Base-by-base conservation (phyloP, 306 rosid species). In the Fragaria vesca region DNA sequence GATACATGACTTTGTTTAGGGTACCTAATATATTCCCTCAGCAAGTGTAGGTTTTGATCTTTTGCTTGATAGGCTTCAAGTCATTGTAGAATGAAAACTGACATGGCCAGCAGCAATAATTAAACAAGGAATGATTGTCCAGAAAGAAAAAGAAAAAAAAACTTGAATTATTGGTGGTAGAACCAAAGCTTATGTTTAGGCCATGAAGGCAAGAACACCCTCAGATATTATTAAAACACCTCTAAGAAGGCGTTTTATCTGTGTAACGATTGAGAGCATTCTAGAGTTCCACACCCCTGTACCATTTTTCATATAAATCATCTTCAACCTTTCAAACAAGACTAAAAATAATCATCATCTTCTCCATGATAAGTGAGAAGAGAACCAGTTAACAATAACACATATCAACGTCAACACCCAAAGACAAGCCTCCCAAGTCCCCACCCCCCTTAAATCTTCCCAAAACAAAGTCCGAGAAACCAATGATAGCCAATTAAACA, bases 391-490 rank as follows among this genome's bases (percentile, higher is more conserved):
- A 36, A 40, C 17, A 30, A 57, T 7, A 68, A 12, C 68, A 11
- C 62, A 32, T 1, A 20, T 55, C 69, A 58, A 8, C 60, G 21
- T 46, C 62, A 62, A 61, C 60, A 7, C 43, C 30, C 63, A 70
- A 17, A 17, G 47, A 69, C 75, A 78, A 46, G 12, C 50, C 81
- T 28, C 28, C 61, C 17, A 15, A 38, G 42, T 38, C 42, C 42
- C 42, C 5, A 32, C 3, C 52, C 16, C 72, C 51, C 4, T 11
- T 16, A 36, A 5, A 66, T 52, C 48, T 38, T 77, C 69, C 75
- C 6, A 54, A 69, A 70, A 38, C 76, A 20, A 46, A 26, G 43
- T n/a, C 70, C 81, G 32, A 70, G 62, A 46, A 78, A 70, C 81
- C 71, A 48, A 71, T 60, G 62, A 71, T 51, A 21, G 2, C 71